phyloP scores from a whole-genome alignment of 2,329 filamentous ascomycete genomes.

The Knufia fluminis region DNA sequence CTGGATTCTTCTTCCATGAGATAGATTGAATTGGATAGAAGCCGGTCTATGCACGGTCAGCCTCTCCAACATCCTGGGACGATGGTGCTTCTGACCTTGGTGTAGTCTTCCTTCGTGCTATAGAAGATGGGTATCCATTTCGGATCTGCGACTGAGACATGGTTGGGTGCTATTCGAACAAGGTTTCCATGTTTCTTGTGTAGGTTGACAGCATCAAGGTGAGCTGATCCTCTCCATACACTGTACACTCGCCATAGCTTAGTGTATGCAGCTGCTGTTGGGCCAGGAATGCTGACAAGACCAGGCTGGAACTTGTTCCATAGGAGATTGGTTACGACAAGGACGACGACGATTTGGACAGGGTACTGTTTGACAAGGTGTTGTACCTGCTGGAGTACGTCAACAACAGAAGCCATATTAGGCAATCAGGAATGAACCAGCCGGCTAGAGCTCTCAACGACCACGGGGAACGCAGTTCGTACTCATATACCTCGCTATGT shows the following conservation, averaged over 20 bases:
- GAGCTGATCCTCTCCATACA: conserved; percentile 54
- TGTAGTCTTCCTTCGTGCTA: conserved; percentile 19
- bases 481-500: too few species aligned
- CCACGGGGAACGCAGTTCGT: too few species aligned
- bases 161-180: conserved; percentile 65
- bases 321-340: conserved; percentile 1
- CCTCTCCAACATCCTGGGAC: too few species aligned
- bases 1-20: conserved; percentile 48
- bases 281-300: conserved; percentile 47
- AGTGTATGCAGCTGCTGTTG: conserved; percentile 57
- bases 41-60: conserved; percentile 3
- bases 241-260: conserved; percentile 68
- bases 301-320: conserved; percentile 15
- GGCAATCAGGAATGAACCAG: too few species aligned
- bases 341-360: background rate
- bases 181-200: conserved; percentile 65
- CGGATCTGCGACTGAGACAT: conserved; percentile 63
- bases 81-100: conserved; percentile 6
- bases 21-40: conserved; percentile 21
- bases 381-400: background rate
- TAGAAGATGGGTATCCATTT: conserved; percentile 24
- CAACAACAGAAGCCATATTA: too few species aligned
- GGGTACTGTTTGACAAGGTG: background rate
- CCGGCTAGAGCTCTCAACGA: too few species aligned
- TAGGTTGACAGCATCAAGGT: conserved; percentile 57